phyloP scores from a whole-genome alignment of 345 rosid genomes.

The Odontarrhena argentea region DNA sequence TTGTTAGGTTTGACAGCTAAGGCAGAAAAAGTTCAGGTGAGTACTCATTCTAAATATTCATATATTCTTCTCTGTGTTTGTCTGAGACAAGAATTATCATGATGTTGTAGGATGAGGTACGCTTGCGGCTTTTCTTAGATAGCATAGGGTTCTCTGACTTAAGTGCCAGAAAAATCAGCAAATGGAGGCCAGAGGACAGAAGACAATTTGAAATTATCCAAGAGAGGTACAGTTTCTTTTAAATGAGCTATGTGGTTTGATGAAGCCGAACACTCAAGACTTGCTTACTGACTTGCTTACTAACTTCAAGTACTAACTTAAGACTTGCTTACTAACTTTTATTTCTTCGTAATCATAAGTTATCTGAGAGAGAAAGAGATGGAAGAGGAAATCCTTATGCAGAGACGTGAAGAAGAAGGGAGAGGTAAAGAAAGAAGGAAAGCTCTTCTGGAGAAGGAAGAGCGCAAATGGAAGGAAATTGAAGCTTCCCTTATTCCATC shows the following conservation, averaged over 20 bases:
- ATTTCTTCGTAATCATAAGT: constrained; percentile 45
- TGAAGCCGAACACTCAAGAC: constrained; percentile 21
- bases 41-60: constrained; percentile 28
- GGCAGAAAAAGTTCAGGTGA: constrained; percentile 97
- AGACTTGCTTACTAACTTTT: constrained; percentile 16
- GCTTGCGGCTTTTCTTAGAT: constrained; percentile 94
- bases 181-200: constrained; percentile 99
- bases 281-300: neutral
- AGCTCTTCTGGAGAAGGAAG: constrained; percentile 97
- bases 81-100: constrained; percentile 12
- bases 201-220: constrained; percentile 97
- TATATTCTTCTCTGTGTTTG: constrained; percentile 27
- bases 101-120: constrained; percentile 85
- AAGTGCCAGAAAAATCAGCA: constrained; percentile 96
- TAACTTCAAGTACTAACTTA: neutral
- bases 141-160: constrained; percentile 98
- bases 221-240: constrained; percentile 67
- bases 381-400: constrained; percentile 98
- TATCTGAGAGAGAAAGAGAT: constrained; percentile 98
- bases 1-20: constrained; percentile 96
- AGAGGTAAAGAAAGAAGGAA: constrained; percentile 99
- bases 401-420: constrained; percentile 99
- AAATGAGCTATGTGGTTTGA: constrained; percentile 20
- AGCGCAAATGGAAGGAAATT: constrained; percentile 99
- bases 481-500: constrained; percentile 99